Evolutionary conservation across 768 basidiomycete species (phyloP), one percentile per base, ranked within the genome.

Genomic region (Epithele typhae): DNA sequence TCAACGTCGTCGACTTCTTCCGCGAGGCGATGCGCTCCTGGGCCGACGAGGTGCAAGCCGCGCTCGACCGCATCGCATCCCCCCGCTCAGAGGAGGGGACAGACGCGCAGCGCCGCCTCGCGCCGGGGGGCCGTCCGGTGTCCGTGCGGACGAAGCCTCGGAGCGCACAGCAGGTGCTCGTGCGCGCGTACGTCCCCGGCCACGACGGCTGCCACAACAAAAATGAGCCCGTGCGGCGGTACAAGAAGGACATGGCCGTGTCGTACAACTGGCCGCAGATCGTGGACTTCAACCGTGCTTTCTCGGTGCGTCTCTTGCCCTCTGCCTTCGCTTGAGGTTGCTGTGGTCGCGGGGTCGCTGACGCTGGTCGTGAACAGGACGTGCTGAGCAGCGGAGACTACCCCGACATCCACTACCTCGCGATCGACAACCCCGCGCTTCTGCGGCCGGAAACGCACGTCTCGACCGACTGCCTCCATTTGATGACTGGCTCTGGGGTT

Each of bases 211-310:
- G 84, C 51, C 81, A 79, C 52, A 52, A 69, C n/a, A 52, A 59
- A 41, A 61, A 63, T 19, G 46, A 68, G 49, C 78, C 80, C 15
- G 76, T 72, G 74, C 58, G 46, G 27, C 65, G 68, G 49, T 68
- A 78, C 17, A 53, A 65, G 49, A 73, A 74, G 2, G 74, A 68
- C 47, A 46, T 52, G 32, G 69, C 69, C 67, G 67, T 69, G 24
- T 79, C 74, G 73, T 85, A 76, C 57, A 85, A 86, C 57, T 85
- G 84, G 84, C 73, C 68, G 0, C 71, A 74, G 64, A 82, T 86
- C 40, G 59, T 66, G 60, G 69, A 72, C 48, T 78, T 76, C 48
- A 85, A 86, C 49, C 57, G 63, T n/a, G 61, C 74, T 11, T 82
- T 84, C 55, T 64, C 80, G 74, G 82, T 82, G 32, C 18, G 68